These are phyloP conservation scores for Herpetomonas tarakana DNA, from an alignment of 208 protist species.

Conservation along the genomic window DNA sequence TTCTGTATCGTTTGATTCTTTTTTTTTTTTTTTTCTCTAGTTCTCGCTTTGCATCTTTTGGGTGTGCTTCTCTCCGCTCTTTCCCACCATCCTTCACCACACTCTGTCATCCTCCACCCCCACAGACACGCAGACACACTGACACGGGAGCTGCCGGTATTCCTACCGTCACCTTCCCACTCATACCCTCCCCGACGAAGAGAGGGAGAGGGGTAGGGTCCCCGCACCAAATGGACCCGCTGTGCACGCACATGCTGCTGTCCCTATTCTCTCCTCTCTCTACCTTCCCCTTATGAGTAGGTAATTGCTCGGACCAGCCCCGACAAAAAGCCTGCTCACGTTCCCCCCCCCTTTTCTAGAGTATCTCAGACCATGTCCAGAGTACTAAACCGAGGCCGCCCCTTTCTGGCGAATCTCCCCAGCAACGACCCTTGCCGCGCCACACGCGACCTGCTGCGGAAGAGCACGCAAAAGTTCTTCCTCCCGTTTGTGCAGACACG, in stretches of 20 bases:
- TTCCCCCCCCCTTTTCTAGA: too few relatives aligned
- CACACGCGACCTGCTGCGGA: conserved; percentile 2
- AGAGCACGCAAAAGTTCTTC: conserved; percentile 1
- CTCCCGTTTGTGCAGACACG: conserved; percentile 5
- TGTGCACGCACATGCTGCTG: too few relatives aligned
- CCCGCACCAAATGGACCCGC: too few relatives aligned
- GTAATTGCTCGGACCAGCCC: too few relatives aligned
- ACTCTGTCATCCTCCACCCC: too few relatives aligned
- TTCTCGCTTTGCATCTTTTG: background rate
- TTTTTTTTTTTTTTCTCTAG: conserved; percentile 1
- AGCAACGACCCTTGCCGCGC: background rate
- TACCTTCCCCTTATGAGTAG: too few relatives aligned
- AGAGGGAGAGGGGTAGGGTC: too few relatives aligned
- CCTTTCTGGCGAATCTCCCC: background rate
- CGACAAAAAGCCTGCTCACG: too few relatives aligned
- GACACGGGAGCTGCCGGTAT: background rate
- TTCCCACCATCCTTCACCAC: too few relatives aligned
- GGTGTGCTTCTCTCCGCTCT: background rate
- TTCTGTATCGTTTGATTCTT: conserved; percentile 10
- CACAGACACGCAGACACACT: background rate
- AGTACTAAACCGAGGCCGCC: background rate
- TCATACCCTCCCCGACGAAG: too few relatives aligned
- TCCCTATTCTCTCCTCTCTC: too few relatives aligned
- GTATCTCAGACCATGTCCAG: too few relatives aligned
- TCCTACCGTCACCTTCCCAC: background rate